Evolutionary conservation across 306 rosid species (phyloP).

Genomic region (Argentina anserina): DNA sequence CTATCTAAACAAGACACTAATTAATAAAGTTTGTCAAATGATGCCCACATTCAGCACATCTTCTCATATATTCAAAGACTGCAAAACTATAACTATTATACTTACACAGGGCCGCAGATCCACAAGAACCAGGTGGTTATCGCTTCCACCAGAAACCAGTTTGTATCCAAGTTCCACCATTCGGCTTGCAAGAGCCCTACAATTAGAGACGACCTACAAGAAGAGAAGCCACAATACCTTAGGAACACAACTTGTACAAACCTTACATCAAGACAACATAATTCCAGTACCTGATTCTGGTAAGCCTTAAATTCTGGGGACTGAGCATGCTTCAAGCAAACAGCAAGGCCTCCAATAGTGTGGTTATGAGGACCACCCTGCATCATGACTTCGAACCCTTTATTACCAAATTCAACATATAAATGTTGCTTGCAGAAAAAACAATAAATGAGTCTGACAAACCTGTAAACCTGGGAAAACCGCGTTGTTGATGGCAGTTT

Average conservation of each 20-base stretch:
- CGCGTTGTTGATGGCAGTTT: slow-evolving; percentile 86
- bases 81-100: background rate
- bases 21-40: background rate
- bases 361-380: slow-evolving; percentile 99
- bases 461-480: slow-evolving; percentile 97
- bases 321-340: slow-evolving; percentile 75
- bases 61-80: background rate
- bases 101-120: slow-evolving; percentile 91
- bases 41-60: background rate
- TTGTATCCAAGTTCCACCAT: slow-evolving; percentile 62
- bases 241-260: slow-evolving; percentile 13
- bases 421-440: background rate
- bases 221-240: slow-evolving; percentile 12
- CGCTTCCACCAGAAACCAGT: slow-evolving; percentile 95
- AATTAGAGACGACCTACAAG: slow-evolving; percentile 77
- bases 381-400: slow-evolving; percentile 15
- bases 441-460: slow-evolving; percentile 13
- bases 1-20: background rate
- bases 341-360: slow-evolving; percentile 95
- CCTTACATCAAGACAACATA: slow-evolving; percentile 10
- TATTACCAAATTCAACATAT: background rate
- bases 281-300: slow-evolving; percentile 62
- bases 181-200: slow-evolving; percentile 75
- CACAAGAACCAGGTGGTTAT: slow-evolving; percentile 88
- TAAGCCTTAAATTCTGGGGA: slow-evolving; percentile 71